A percentile compares a stretch with the other conserved stretches of the same genome.
Conservation (phyloP, 192 early-diverging fungal genomes). For the Coemansia sp. region DNA sequence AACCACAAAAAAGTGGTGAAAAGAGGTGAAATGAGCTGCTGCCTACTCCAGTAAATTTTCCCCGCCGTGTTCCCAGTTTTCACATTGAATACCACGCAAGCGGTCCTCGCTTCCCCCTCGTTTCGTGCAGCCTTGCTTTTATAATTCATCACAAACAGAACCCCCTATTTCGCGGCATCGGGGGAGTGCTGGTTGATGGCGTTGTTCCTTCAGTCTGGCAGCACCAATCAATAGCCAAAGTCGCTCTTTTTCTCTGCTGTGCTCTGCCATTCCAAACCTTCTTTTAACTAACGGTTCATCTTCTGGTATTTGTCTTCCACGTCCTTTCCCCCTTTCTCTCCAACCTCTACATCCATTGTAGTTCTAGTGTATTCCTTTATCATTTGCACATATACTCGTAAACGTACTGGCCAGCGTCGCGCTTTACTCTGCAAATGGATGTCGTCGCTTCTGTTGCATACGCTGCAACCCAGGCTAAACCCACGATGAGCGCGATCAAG, state of each 20-base stretch:
- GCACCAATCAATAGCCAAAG: not conserved
- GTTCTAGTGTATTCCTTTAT: not conserved
- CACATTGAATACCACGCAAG: not conserved
- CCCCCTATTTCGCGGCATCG: not conserved
- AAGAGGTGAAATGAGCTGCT: too few species aligned
- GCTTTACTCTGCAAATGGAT: conserved; percentile 1
- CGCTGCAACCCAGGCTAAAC: not conserved
- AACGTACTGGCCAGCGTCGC: not conserved
- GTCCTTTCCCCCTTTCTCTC: not conserved
- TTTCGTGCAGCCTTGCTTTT: not conserved
- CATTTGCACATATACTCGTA: not conserved
- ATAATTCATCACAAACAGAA: not conserved
- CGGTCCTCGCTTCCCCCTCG: not conserved
- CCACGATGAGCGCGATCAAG: not conserved
- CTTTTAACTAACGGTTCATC: too few species aligned
- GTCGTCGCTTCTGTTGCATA: conserved; percentile 1
- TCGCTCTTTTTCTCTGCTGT: not conserved
- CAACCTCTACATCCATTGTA: not conserved
- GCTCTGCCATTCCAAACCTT: not conserved
- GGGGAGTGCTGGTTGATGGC: not conserved
- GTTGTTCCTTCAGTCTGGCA: not conserved
- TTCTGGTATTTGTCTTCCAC: too few species aligned
- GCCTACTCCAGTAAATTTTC: not conserved
- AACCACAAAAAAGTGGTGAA: too few species aligned
- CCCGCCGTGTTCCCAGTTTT: not conserved